Evolutionary conservation across 1,284 basidiomycete species (phyloP).

Genomic region (Pterulicium gracile): DNA sequence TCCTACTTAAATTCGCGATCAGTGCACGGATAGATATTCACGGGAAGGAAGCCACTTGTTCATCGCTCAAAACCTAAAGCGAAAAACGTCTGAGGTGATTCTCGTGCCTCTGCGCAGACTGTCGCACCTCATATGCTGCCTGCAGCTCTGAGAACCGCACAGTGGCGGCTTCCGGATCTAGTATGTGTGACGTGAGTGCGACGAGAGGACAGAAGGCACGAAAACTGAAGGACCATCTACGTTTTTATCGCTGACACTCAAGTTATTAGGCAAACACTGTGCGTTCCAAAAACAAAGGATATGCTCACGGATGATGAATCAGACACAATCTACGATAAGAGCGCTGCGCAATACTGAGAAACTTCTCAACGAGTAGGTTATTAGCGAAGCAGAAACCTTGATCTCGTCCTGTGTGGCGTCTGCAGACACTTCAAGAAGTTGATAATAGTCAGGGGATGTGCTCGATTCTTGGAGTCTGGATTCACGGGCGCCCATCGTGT

Average conservation of each 20-base stretch:
- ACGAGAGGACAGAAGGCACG: background rate
- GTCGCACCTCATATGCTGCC: slow-evolving; percentile 83
- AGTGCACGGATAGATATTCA: slow-evolving; percentile 21
- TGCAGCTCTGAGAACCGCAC: slow-evolving; percentile 83
- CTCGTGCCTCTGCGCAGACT: too few species aligned
- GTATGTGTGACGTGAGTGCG: slow-evolving; percentile 64
- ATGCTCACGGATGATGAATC: slow-evolving; percentile 63
- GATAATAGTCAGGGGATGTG: slow-evolving; percentile 60
- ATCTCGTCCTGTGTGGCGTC: slow-evolving; percentile 81
- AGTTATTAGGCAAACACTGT: background rate
- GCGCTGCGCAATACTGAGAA: slow-evolving; percentile 33
- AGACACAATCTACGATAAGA: slow-evolving; percentile 79
- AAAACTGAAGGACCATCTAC: background rate
- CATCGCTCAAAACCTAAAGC: slow-evolving; percentile 85
- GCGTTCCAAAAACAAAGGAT: background rate
- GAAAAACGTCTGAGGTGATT: too few species aligned
- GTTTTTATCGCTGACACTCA: background rate
- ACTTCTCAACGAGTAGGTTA: slow-evolving; percentile 1
- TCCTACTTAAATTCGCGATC: slow-evolving; percentile 60
- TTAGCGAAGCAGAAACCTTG: slow-evolving; percentile 46
- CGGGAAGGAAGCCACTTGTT: slow-evolving; percentile 53
- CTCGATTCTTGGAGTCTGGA: slow-evolving; percentile 34
- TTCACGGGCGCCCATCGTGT: slow-evolving; percentile 71
- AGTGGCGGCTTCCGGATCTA: slow-evolving; percentile 79
- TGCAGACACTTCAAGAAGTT: slow-evolving; percentile 70